Conservation (phyloP, 2,329 filamentous ascomycete species). For the Raffaelea arxii region DNA sequence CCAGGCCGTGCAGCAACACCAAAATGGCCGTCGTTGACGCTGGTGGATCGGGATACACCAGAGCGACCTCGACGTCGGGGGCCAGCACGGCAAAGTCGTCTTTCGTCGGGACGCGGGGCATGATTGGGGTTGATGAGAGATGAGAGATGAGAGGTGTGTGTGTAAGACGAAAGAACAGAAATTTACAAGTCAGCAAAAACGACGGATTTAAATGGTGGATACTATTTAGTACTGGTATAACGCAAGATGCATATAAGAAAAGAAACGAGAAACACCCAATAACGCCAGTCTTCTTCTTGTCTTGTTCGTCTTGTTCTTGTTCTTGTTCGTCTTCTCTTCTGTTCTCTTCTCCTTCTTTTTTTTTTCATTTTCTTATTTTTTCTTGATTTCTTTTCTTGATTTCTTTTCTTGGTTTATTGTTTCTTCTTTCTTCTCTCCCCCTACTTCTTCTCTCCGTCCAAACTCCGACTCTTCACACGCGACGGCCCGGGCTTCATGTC, state of each 20-base stretch:
- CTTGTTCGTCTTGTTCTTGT: no score
- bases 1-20: slow-evolving; percentile 75
- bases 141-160: neutral
- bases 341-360: no score
- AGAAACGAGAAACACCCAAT: slow-evolving; percentile 1
- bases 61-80: slow-evolving; percentile 30
- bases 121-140: neutral
- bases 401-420: no score
- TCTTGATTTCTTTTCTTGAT: no score
- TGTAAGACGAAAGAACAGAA: neutral
- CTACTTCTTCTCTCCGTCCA: slow-evolving; percentile 8
- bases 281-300: no score
- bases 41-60: slow-evolving; percentile 41
- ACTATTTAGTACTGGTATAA: no score
- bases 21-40: slow-evolving; percentile 65
- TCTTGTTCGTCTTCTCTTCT: no score
- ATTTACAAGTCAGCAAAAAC: no score
- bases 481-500: slow-evolving; percentile 55
- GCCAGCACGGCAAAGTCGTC: slow-evolving; percentile 38
- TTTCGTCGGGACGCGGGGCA: slow-evolving; percentile 34
- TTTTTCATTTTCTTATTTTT: neutral
- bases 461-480: slow-evolving; percentile 23
- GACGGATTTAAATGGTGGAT: no score
- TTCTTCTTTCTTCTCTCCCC: neutral
- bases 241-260: neutral